These are phyloP conservation scores for Sporopachydermia lactativora DNA, from an alignment of 805 yeast species.

Conservation along the genomic window DNA sequence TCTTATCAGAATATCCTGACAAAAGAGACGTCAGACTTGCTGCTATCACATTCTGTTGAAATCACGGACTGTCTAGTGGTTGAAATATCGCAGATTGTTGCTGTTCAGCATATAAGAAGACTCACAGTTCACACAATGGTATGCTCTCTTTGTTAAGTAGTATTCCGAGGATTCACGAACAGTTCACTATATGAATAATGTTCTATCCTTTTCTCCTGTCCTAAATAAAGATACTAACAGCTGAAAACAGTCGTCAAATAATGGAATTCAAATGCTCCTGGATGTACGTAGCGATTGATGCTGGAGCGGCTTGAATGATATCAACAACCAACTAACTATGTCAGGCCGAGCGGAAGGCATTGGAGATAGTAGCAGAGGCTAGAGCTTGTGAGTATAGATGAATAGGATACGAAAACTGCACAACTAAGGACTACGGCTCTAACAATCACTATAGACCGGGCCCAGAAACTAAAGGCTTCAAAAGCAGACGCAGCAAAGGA, in stretches of 20 bases:
- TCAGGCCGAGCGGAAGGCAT: conserved; percentile 94
- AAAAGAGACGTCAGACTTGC: no score
- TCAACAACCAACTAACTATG: conserved; percentile 1
- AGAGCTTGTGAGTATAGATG: conserved; percentile 50
- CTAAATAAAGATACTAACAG: neutral
- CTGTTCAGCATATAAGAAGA: no score
- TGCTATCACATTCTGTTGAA: no score
- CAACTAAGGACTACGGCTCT: neutral
- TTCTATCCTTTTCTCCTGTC: no score
- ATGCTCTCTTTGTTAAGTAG: no score
- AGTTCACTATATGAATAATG: no score
- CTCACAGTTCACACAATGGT: no score
- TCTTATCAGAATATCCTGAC: no score
- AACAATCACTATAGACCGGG: conserved; percentile 36
- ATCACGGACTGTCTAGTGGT: no score
- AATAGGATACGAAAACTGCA: conserved; percentile 2
- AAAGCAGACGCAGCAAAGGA: conserved; percentile 86
- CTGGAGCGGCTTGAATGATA: neutral
- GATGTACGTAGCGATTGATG: conserved; percentile 24
- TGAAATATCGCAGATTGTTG: no score
- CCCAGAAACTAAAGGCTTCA: conserved; percentile 83
- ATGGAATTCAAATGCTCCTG: conserved; percentile 56
- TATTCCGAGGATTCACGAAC: no score
- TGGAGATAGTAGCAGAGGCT: conserved; percentile 84
- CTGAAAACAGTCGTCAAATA: neutral